phyloP scores from a whole-genome alignment of 257 asterid genomes.

The Marsdenia floribunda region DNA sequence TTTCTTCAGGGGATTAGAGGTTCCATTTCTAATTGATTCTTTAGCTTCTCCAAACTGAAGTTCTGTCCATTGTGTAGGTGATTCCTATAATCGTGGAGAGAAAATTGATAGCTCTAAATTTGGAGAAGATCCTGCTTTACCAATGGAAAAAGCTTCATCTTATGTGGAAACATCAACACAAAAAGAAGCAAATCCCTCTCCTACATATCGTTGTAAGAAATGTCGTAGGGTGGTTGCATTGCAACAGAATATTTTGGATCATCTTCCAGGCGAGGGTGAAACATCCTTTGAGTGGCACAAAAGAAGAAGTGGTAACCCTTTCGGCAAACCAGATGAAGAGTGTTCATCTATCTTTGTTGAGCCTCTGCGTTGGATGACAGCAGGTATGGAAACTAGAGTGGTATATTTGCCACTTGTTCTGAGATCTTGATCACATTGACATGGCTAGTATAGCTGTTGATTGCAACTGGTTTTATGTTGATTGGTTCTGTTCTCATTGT shows the following conservation, averaged over 20 bases:
- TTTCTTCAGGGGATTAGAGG: not conserved
- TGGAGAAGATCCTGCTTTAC: constrained; percentile 79
- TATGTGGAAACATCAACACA: constrained; percentile 32
- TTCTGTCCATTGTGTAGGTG: constrained; percentile 39
- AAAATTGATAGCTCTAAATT: constrained; percentile 68
- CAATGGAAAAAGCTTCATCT: constrained; percentile 36
- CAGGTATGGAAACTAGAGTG: constrained; percentile 38
- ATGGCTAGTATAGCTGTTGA: not conserved
- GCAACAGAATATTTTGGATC: constrained; percentile 72
- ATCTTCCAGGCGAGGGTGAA: constrained; percentile 95
- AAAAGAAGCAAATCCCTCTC: constrained; percentile 34
- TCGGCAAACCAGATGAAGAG: constrained; percentile 50
- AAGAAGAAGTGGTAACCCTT: constrained; percentile 74
- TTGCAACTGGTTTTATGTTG: not conserved
- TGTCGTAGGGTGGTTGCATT: constrained; percentile 84
- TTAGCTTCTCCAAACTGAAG: not conserved
- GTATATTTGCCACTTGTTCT: not conserved
- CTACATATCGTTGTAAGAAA: constrained; percentile 84
- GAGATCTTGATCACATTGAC: not conserved
- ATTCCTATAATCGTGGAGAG: constrained; percentile 88
- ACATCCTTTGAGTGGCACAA: constrained; percentile 75
- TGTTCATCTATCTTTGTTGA: constrained; percentile 90
- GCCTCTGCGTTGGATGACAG: constrained; percentile 95
- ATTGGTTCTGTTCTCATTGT: not conserved
- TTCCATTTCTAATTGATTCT: not conserved